These are phyloP conservation scores for Aspergillus ustus DNA, from an alignment of 2,329 filamentous ascomycete species.

Conservation along the genomic window DNA sequence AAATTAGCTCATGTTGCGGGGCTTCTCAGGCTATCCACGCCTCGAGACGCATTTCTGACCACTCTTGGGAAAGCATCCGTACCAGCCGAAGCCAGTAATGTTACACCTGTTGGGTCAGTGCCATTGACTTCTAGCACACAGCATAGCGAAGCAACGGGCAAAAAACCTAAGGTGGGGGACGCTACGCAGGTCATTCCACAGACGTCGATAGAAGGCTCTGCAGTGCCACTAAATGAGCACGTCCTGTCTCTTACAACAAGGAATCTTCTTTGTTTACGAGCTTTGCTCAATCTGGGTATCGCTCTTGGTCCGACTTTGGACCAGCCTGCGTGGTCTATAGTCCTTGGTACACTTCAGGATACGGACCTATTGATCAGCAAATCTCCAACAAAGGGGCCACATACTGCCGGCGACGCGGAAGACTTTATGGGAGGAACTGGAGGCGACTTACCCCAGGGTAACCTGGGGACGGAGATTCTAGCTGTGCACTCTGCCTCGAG, in stretches of 20 bases:
- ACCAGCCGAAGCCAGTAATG: slow-evolving; percentile 66
- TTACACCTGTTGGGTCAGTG: slow-evolving; percentile 26
- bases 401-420: slow-evolving; percentile 29
- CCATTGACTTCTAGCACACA: slow-evolving; percentile 27
- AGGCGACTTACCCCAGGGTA: slow-evolving; percentile 58
- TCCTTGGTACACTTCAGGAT: slow-evolving; percentile 89
- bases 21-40: slow-evolving; percentile 79
- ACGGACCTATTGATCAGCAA: slow-evolving; percentile 80
- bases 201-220: slow-evolving; percentile 32
- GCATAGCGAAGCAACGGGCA: slow-evolving; percentile 33
- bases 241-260: slow-evolving; percentile 74
- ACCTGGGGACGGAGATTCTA: slow-evolving; percentile 78
- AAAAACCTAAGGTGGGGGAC: slow-evolving; percentile 34
- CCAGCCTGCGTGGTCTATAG: slow-evolving; percentile 78
- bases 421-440: slow-evolving; percentile 32
- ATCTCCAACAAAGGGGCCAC: slow-evolving; percentile 38
- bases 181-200: slow-evolving; percentile 29
- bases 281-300: slow-evolving; percentile 92
- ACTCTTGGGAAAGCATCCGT: slow-evolving; percentile 92
- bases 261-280: slow-evolving; percentile 87
- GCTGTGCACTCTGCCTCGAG: slow-evolving; percentile 87
- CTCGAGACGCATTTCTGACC: slow-evolving; percentile 91
- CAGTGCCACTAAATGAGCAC: slow-evolving; percentile 45
- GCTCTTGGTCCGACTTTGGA: slow-evolving; percentile 87
- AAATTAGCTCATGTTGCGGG: slow-evolving; percentile 95